Evolutionary conservation across 192 early-diverging fungal genomes (phyloP).

Genomic region (Haplosporangium gracile): DNA sequence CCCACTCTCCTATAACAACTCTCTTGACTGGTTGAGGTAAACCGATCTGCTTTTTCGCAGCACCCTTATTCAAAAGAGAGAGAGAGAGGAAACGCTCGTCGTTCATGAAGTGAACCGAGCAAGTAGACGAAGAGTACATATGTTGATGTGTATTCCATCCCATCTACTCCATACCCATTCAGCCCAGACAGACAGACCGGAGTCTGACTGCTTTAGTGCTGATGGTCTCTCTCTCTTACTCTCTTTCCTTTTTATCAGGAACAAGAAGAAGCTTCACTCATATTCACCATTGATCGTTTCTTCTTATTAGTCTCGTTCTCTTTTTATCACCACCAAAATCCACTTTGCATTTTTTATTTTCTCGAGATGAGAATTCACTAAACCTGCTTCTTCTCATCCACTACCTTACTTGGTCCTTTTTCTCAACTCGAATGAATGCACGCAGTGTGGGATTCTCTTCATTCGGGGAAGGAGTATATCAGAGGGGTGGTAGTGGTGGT

Average conservation of each 20-base stretch:
- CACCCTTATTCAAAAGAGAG: too few species aligned
- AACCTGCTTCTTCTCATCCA: not conserved
- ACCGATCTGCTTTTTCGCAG: not conserved
- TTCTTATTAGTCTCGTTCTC: not conserved
- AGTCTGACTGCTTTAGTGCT: not conserved
- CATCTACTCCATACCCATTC: not conserved
- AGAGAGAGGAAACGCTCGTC: not conserved
- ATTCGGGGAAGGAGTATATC: not conserved
- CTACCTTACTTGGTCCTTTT: too few species aligned
- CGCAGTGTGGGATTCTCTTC: not conserved
- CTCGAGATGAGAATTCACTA: not conserved
- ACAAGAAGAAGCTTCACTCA: not conserved
- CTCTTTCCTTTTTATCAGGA: not conserved
- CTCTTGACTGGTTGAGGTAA: too few species aligned
- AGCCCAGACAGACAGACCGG: not conserved
- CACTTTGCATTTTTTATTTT: not conserved
- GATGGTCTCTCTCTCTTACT: not conserved
- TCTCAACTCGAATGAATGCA: too few species aligned
- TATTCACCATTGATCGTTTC: not conserved
- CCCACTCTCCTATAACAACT: not conserved
- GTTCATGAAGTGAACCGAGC: not conserved
- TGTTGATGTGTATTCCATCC: not conserved
- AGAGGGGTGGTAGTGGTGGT: not conserved
- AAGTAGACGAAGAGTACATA: not conserved
- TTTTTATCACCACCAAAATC: not conserved